Conservation (phyloP, 1,284 basidiomycete species). For the Trametes hirsuta region DNA sequence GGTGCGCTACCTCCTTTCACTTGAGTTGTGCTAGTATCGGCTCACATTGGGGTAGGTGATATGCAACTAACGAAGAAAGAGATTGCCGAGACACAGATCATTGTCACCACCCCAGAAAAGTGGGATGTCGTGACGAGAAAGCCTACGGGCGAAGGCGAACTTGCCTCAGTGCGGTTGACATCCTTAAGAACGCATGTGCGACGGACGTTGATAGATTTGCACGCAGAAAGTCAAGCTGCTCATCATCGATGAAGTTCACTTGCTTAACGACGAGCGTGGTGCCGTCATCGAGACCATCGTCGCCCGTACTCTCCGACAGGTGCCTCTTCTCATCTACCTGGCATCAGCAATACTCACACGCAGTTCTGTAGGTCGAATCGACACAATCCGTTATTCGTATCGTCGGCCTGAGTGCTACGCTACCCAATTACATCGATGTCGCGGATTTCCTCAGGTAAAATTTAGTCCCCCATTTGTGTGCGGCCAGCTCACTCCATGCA, state of each 20-base stretch:
- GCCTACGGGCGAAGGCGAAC: constrained; percentile 94
- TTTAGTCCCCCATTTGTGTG: background rate
- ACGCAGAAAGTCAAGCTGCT: constrained; percentile 87
- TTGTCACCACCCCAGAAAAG: constrained; percentile 99
- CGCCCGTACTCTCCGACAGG: constrained; percentile 92
- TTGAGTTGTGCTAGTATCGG: background rate
- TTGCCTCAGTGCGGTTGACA: constrained; percentile 73
- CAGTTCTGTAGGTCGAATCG: constrained; percentile 78
- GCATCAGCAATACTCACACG: background rate
- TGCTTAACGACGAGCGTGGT: constrained; percentile 97
- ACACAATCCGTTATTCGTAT: constrained; percentile 98
- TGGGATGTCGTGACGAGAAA: constrained; percentile 99
- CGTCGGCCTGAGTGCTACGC: constrained; percentile 95
- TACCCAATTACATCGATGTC: constrained; percentile 98
- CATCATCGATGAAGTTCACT: constrained; percentile 98
- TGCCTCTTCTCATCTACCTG: constrained; percentile 30
- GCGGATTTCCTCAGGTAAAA: constrained; percentile 89
- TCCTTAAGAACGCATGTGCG: background rate
- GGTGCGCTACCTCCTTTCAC: constrained; percentile 44
- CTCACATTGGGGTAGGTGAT: constrained; percentile 63
- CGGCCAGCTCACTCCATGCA: background rate
- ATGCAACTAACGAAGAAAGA: constrained; percentile 97
- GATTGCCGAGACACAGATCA: constrained; percentile 96
- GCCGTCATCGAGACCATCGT: constrained; percentile 99
- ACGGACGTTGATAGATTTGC: background rate